Evolutionary conservation across 371 early-diverging fungal species (phyloP).

Genomic region (Lichtheimia corymbifera): DNA sequence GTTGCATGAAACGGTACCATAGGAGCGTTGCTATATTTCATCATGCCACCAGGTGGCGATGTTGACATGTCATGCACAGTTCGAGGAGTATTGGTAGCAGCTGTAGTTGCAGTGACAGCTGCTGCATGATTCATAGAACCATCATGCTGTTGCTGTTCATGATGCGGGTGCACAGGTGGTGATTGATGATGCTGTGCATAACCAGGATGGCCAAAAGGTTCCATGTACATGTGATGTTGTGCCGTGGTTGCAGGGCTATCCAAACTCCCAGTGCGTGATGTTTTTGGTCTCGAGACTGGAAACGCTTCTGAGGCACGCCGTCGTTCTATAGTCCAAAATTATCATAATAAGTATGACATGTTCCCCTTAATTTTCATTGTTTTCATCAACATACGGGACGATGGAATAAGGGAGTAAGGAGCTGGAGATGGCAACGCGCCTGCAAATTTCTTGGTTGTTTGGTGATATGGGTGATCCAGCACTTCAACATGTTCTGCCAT

Average conservation of each 20-base stretch:
- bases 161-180: background rate
- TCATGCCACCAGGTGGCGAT: background rate
- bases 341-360: too few relatives aligned
- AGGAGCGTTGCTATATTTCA: background rate
- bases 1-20: background rate
- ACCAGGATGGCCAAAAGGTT: background rate
- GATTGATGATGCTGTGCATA: background rate
- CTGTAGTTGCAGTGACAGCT: too few relatives aligned
- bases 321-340: background rate
- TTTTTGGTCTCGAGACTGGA: slow-evolving; percentile 1
- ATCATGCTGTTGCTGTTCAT: background rate
- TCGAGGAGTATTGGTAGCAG: background rate
- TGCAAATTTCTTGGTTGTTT: too few relatives aligned
- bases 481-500: background rate
- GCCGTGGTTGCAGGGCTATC: background rate
- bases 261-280: background rate
- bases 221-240: slow-evolving; percentile 2
- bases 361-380: too few relatives aligned
- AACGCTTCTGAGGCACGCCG: slow-evolving; percentile 1
- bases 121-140: background rate
- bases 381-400: background rate
- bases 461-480: too few relatives aligned
- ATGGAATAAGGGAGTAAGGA: background rate
- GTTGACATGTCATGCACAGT: background rate
- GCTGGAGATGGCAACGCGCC: background rate